These are phyloP conservation scores for Wickerhamomyces subpelliculosus DNA, from an alignment of 805 yeast genomes.

Conservation along the genomic window DNA sequence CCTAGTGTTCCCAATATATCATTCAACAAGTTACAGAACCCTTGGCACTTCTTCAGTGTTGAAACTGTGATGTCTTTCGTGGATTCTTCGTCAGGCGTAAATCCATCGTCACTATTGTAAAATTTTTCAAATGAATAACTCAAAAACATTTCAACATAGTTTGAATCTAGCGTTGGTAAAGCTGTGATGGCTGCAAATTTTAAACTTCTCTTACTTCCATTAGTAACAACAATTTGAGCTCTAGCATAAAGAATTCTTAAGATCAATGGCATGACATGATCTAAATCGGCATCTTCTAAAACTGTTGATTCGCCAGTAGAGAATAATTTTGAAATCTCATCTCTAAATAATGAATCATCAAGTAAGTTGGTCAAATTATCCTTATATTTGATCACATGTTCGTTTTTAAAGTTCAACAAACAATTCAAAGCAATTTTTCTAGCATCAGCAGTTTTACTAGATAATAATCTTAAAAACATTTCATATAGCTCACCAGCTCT, in stretches of 20 bases:
- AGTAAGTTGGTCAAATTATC: constrained; percentile 69
- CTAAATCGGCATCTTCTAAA: constrained; percentile 56
- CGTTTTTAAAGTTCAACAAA: constrained; percentile 56
- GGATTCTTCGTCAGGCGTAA: constrained; percentile 11
- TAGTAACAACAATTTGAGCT: constrained; percentile 60
- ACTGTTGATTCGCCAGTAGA: constrained; percentile 42
- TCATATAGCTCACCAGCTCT: constrained; percentile 46
- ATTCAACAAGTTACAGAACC: constrained; percentile 55
- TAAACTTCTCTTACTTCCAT: constrained; percentile 67
- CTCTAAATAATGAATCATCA: constrained; percentile 80
- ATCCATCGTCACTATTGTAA: constrained; percentile 23
- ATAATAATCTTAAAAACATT: constrained; percentile 47
- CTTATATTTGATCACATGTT: constrained; percentile 54
- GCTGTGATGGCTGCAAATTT: constrained; percentile 64
- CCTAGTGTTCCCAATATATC: constrained; percentile 58
- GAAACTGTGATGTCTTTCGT: constrained; percentile 22
- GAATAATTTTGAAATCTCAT: constrained; percentile 67
- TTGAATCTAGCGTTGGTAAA: constrained; percentile 48
- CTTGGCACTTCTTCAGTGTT: constrained; percentile 45
- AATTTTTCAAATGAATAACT: constrained; percentile 53
- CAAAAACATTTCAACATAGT: constrained; percentile 53
- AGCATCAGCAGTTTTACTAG: constrained; percentile 51
- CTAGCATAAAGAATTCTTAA: constrained; percentile 81
- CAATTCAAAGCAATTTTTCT: constrained; percentile 72
- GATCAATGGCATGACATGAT: constrained; percentile 59